Evolutionary conservation across 228 moss, liverwort and hornwort species (phyloP), one percentile per base, ranked within the genome.

Genomic region (Sphagnum magellanicum): DNA sequence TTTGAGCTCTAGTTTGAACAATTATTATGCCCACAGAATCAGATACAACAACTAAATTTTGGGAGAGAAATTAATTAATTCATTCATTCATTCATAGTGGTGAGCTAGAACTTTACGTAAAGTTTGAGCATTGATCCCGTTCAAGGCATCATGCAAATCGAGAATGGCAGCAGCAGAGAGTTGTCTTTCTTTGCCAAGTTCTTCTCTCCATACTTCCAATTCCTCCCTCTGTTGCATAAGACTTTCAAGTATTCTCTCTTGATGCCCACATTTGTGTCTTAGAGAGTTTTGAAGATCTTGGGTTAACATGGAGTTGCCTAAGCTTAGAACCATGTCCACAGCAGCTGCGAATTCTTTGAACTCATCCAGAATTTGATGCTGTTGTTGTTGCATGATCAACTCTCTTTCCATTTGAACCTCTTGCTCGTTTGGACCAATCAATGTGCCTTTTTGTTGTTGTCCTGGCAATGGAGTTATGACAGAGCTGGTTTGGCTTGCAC

Each of bases 181-280:
- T 0, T 61, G 61, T 52, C 70, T 51, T 17, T 70, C 70, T 16
- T 50, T 50, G 7, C 50, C 4, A 0, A 70, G 50, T 50, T 70
- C 70, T n/a, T 70, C 51, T 4, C 70, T 49, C 70, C 70, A 70
- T 8, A 61, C 70, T 63, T 70, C 70, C 62, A 70, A 46, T 61
- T 70, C 70, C 51, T 70, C 61, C 17, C 70, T 17, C 53, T 70
- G 70, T 16, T 60, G n/a, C 16, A 70, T 61, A 50, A 70, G 50
- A 61, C 60, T 70, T 51, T 70, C 70, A 61, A 70, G 70, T 8
- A 70, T 16, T 61, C 62, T 50, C 51, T 52, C 70, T 16, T 70
- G 70, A 47, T 61, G 61, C 6, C 62, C 70, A 63, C 70, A 70
- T 17, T 63, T 61, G 16, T 46, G 49, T 4, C 70, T 16, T 61